Conservation (phyloP, 768 basidiomycete species). For the Tylopilus plumbeoviolaceoides region DNA sequence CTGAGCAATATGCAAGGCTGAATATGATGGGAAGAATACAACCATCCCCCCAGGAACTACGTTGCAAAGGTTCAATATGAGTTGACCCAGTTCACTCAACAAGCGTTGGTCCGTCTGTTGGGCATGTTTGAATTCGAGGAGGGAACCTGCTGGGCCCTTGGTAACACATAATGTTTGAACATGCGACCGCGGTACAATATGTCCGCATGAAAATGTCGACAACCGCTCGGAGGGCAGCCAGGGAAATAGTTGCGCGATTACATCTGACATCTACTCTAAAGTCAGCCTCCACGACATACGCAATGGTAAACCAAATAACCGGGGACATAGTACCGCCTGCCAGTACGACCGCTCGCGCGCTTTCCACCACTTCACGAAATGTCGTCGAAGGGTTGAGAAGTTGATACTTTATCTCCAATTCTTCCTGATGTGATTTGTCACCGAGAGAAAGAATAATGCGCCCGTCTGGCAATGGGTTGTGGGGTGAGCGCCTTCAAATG, state of each 20-base stretch:
- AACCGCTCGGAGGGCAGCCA: conserved; percentile 57
- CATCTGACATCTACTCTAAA: conserved; percentile 71
- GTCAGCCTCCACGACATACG: conserved; percentile 3
- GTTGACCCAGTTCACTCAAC: conserved; percentile 79
- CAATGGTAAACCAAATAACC: conserved; percentile 40
- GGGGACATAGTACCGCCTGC: conserved; percentile 99
- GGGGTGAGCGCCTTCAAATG: neutral
- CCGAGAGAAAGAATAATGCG: conserved; percentile 60
- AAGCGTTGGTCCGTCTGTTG: conserved; percentile 62
- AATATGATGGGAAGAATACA: conserved; percentile 92
- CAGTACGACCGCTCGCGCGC: conserved; percentile 79
- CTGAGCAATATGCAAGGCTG: conserved; percentile 67
- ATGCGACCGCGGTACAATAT: conserved; percentile 81
- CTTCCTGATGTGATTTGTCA: conserved; percentile 34
- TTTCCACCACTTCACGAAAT: conserved; percentile 80
- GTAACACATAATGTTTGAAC: conserved; percentile 71
- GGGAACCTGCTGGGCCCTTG: conserved; percentile 69
- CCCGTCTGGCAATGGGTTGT: conserved; percentile 52
- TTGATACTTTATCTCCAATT: conserved; percentile 79
- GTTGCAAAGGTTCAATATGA: conserved; percentile 73
- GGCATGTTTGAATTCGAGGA: conserved; percentile 78
- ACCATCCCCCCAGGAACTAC: conserved; percentile 86
- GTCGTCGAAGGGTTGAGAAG: conserved; percentile 87
- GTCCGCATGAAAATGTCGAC: conserved; percentile 85
- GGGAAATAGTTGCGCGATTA: conserved; percentile 76